Conservation (phyloP, 805 yeast species). For the Torulaspora quercuum region DNA sequence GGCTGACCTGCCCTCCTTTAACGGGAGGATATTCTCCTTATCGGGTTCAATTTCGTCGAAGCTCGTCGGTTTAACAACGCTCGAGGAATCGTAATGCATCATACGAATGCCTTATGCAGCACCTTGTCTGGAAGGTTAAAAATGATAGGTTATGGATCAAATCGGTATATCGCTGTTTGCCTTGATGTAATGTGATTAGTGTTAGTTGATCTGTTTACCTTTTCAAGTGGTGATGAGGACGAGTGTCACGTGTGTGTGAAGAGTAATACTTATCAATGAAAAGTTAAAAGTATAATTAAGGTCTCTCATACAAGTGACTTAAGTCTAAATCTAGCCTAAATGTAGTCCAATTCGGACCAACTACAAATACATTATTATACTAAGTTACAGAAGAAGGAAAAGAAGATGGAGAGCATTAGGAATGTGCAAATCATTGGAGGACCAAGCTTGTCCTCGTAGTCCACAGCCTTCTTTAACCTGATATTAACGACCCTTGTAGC, state of each 20-base stretch:
- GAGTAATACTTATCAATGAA: no score
- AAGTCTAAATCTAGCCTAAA: no score
- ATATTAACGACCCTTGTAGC: conserved; percentile 79
- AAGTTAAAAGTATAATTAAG: no score
- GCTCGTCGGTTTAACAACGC: conserved; percentile 24
- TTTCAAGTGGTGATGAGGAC: no score
- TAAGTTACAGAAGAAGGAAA: conserved; percentile 49
- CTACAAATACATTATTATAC: conserved; percentile 5
- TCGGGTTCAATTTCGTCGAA: conserved; percentile 53
- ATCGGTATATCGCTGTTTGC: no score
- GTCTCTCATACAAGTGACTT: no score
- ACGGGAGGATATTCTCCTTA: conserved; percentile 74
- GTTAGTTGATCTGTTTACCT: no score
- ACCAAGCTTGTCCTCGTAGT: conserved; percentile 84
- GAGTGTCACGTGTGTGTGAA: no score
- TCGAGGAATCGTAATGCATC: conserved; percentile 9
- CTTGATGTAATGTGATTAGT: no score
- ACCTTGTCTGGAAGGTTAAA: no score
- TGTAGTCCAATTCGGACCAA: neutral
- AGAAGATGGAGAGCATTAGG: conserved; percentile 63
- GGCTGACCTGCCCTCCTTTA: conserved; percentile 67
- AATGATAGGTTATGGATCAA: no score
- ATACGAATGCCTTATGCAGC: neutral
- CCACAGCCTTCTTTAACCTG: conserved; percentile 74
- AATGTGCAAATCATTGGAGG: conserved; percentile 79